Evolutionary conservation across 2,329 filamentous ascomycete genomes (phyloP).

Genomic region (Setomelanomma holmii): DNA sequence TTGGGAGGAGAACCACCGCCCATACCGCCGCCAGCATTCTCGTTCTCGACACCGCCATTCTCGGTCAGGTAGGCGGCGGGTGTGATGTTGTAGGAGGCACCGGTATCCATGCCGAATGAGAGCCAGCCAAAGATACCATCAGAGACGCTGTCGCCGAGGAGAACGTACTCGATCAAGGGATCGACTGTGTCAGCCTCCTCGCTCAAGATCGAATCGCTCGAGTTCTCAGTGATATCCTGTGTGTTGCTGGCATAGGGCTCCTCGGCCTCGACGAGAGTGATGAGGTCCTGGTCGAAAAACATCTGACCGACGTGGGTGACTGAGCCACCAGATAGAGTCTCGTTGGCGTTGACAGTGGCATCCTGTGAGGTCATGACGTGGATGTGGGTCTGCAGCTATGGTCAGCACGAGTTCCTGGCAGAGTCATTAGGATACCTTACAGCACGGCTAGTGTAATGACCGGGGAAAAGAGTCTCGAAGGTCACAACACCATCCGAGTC

Average conservation of each 20-base stretch:
- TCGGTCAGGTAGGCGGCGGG: constrained; percentile 34
- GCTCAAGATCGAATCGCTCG: constrained; percentile 58
- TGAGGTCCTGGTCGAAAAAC: constrained; percentile 69
- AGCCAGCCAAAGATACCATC: constrained; percentile 46
- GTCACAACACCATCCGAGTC: constrained; percentile 57
- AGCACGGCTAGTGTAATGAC: constrained; percentile 42
- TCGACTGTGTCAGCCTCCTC: constrained; percentile 58
- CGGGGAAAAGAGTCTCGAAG: constrained; percentile 59
- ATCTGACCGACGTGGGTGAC: constrained; percentile 68
- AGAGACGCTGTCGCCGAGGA: constrained; percentile 58
- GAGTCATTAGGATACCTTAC: no score
- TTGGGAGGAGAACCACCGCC: constrained; percentile 18
- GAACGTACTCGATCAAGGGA: constrained; percentile 65
- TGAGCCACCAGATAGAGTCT: constrained; percentile 57
- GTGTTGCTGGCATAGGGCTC: constrained; percentile 54
- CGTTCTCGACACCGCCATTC: constrained; percentile 39
- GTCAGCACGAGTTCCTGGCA: background rate
- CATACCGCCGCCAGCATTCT: constrained; percentile 22
- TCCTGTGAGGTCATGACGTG: constrained; percentile 47
- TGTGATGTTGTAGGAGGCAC: constrained; percentile 32
- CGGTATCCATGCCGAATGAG: constrained; percentile 39
- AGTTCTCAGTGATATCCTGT: constrained; percentile 57
- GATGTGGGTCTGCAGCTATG: constrained; percentile 41
- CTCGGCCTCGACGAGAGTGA: constrained; percentile 57
- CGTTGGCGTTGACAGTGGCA: constrained; percentile 53